phyloP scores from a whole-genome alignment of 2,329 filamentous ascomycete species.

The Monosporascus sp. region DNA sequence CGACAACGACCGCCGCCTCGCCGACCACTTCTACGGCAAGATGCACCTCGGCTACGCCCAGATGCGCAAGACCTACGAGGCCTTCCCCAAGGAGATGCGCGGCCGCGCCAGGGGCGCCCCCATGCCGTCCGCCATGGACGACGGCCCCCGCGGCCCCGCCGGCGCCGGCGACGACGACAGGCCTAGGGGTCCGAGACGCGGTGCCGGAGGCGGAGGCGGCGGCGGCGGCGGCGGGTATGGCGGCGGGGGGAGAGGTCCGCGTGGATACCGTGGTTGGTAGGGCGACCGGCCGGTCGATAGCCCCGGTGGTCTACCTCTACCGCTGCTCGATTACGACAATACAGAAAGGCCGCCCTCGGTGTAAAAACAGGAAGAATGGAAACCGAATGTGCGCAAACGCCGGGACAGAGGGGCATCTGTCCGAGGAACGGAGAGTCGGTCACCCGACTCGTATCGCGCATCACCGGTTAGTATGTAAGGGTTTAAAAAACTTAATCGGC shows the following conservation, averaged over 20 bases:
- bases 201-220: conserved; percentile 49
- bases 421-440: too few species aligned
- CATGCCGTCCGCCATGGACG: conserved; percentile 45
- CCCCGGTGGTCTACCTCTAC: too few species aligned
- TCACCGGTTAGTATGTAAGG: too few species aligned
- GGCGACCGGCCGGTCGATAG: background rate
- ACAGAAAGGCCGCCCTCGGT: too few species aligned
- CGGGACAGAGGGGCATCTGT: too few species aligned
- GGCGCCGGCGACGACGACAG: conserved; percentile 38
- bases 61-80: conserved; percentile 90
- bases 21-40: conserved; percentile 98
- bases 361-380: too few species aligned
- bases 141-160: conserved; percentile 39
- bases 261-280: conserved; percentile 45
- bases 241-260: conserved; percentile 29
- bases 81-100: conserved; percentile 82
- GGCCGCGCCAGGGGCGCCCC: conserved; percentile 56
- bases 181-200: conserved; percentile 46
- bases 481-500: too few species aligned
- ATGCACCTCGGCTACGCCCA: conserved; percentile 98
- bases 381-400: too few species aligned
- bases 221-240: conserved; percentile 37
- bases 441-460: too few species aligned
- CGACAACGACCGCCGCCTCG: conserved; percentile 88
- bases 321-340: too few species aligned